Conservation (phyloP, 2,329 filamentous ascomycete species). For the Malbranchea zuffiana region DNA sequence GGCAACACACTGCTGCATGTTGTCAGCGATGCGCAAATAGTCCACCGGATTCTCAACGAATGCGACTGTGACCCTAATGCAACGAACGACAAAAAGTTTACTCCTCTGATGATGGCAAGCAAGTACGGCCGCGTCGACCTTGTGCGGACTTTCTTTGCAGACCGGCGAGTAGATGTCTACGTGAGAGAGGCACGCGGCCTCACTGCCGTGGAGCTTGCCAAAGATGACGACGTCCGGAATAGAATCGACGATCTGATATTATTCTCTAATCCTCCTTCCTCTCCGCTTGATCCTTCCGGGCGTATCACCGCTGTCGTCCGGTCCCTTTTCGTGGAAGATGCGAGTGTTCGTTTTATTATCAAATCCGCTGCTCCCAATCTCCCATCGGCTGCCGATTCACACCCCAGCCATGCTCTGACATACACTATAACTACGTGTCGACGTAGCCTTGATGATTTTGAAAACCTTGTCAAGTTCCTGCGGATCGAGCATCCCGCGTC, state of each 20-base stretch:
- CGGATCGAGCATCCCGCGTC: constrained; percentile 86
- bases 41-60: constrained; percentile 61
- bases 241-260: constrained; percentile 88
- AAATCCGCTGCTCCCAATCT: constrained; percentile 75
- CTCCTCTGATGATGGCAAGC: constrained; percentile 92
- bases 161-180: constrained; percentile 74
- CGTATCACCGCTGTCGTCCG: constrained; percentile 86
- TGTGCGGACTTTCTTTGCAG: constrained; percentile 76
- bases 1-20: constrained; percentile 95
- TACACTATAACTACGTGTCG: constrained; percentile 85
- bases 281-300: constrained; percentile 54
- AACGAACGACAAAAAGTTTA: constrained; percentile 88
- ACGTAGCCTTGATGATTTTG: constrained; percentile 77
- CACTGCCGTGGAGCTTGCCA: constrained; percentile 90
- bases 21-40: constrained; percentile 72
- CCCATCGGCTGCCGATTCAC: constrained; percentile 32
- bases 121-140: constrained; percentile 95
- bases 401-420: constrained; percentile 53
- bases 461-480: constrained; percentile 74
- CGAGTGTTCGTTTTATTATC: constrained; percentile 79
- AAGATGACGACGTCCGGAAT: constrained; percentile 95
- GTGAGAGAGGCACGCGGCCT: constrained; percentile 77
- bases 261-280: constrained; percentile 52
- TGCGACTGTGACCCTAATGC: constrained; percentile 96
- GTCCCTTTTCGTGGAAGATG: constrained; percentile 95